phyloP scores from a whole-genome alignment of 163 green algal genomes.

The Chloromonas sp. region DNA sequence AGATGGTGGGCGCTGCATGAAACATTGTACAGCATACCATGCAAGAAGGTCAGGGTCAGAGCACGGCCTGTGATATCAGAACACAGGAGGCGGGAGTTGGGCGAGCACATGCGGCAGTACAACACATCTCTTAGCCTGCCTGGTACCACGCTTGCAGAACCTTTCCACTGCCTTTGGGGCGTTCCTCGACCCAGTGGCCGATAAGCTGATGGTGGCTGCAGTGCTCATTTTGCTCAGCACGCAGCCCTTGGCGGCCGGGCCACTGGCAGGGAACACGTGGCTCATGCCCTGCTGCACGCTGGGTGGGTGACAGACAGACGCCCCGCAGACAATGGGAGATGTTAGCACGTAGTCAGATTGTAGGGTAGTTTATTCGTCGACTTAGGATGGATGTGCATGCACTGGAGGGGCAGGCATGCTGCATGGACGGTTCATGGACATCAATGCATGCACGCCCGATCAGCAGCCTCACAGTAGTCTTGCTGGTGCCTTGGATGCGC shows the following conservation, averaged over 20 bases:
- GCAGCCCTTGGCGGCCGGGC: conserved; percentile 46
- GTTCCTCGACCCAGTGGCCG: conserved; percentile 97
- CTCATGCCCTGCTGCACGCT: conserved; percentile 57
- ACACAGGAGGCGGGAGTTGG: neutral
- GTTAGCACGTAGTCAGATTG: too few species aligned
- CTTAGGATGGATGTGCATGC: too few species aligned
- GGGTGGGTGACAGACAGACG: conserved; percentile 28
- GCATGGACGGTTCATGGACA: too few species aligned
- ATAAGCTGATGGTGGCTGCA: conserved; percentile 96
- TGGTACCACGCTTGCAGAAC: conserved; percentile 44
- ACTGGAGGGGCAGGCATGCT: neutral
- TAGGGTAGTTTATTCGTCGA: too few species aligned
- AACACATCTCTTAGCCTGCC: neutral
- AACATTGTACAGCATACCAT: neutral
- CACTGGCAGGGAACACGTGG: conserved; percentile 65
- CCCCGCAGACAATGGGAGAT: too few species aligned
- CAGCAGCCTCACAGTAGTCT: too few species aligned
- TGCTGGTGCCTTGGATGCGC: too few species aligned
- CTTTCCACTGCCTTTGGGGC: conserved; percentile 80
- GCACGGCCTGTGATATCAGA: neutral
- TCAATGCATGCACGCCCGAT: too few species aligned
- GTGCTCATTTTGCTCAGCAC: conserved; percentile 79
- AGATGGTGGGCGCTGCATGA: conserved; percentile 41
- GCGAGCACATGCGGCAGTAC: neutral
- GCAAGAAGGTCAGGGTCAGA: neutral